These are phyloP conservation scores for Mallotus japonicus DNA, from an alignment of 441 rosid genomes.

Conservation along the genomic window DNA sequence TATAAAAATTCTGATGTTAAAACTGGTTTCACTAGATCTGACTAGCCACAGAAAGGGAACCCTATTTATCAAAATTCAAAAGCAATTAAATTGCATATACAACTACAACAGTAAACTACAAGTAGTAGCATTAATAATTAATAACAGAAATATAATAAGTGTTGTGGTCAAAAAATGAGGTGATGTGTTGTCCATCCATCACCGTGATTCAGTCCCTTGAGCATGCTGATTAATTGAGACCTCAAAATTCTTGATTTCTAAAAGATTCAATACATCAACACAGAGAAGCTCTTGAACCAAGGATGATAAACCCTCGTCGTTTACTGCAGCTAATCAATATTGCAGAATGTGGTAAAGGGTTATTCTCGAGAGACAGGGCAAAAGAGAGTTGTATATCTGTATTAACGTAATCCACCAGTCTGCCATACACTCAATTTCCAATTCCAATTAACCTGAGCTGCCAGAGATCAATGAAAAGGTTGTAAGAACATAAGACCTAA, in stretches of 20 bases:
- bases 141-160: too few species aligned
- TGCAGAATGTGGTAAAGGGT: neutral
- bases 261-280: neutral
- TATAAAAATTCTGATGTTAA: neutral
- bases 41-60: neutral
- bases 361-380: neutral
- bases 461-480: conserved; percentile 10
- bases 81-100: too few species aligned
- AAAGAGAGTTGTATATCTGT: neutral
- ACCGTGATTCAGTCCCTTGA: neutral
- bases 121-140: too few species aligned
- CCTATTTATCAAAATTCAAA: neutral
- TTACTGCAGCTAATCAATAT: neutral
- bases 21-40: neutral
- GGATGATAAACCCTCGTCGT: neutral
- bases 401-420: neutral
- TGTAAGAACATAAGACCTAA: neutral
- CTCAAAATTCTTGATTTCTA: neutral
- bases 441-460: conserved; percentile 52
- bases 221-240: neutral
- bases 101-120: too few species aligned
- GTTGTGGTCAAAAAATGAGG: neutral
- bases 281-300: neutral
- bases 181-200: neutral
- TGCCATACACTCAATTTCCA: conserved; percentile 32